Base-by-base conservation (phyloP, 192 early-diverging fungal genomes). In the Linnemannia elongata region DNA sequence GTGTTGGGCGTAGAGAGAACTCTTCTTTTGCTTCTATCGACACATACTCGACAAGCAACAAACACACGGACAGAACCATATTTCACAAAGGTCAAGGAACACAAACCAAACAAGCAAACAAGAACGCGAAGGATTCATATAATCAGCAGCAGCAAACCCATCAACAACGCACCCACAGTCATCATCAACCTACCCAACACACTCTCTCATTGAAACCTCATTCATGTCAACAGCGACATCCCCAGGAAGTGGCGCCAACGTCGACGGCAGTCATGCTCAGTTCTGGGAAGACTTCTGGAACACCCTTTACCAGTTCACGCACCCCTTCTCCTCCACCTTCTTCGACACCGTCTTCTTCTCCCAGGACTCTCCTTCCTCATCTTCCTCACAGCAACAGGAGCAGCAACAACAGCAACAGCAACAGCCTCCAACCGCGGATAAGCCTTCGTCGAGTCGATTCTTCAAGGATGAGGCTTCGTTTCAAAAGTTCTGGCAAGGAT, bases 231-330 rank as follows among this genome's bases (percentile, higher is more conserved):
- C 76, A 69, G 17, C 27, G 70, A 15, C 20, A 44, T 22, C 63
- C 20, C 17, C 36, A 22, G 22, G 63, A 49, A 54, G 33, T 54
- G 41, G 70, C 70, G 10, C 42, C 22, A 36, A 33, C 45, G 20
- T 9, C 57, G 27, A 10, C 13, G 10, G 27, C 60, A 66, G 45
- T 6, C 42, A 72, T 33, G 63, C 85, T 2, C 85, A 78, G 35
- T 87, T 87, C 85, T 87, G 85, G 85, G 41, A 63, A n/a, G 85
- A 87, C 76, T 87, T 87, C 70, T 87, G 85, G 85, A 78, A 87
- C 69, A 87, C 85, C 12, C 71, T 87, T 49, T 78, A 87, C 66
- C 85, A 87, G 36, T 87, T 87, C 72, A 81, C 79, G 13, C 85
- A 87, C 69, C 85, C 85, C 6, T 87, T 87, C 76, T 87, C 85